Conservation (phyloP, 345 rosid genomes). For the Populus deltoides region DNA sequence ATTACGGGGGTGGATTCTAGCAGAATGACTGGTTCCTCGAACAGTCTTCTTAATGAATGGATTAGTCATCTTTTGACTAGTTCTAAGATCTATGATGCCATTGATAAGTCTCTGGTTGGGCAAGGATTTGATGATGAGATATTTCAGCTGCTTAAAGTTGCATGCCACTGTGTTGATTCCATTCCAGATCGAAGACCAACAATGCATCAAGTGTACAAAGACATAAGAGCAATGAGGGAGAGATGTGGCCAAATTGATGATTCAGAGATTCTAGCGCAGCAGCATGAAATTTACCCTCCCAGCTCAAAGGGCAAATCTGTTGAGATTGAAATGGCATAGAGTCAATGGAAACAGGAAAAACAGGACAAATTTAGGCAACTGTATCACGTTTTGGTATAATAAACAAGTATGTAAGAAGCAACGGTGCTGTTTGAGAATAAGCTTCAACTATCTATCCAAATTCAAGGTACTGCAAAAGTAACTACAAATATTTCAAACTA, state of each 20-base stretch:
- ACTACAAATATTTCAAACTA: no score
- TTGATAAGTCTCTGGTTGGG: conserved; percentile 14
- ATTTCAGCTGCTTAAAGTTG: conserved; percentile 11
- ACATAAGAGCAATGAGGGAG: neutral
- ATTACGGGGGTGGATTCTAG: conserved; percentile 24
- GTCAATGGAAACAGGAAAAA: no score
- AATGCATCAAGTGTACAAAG: conserved; percentile 22
- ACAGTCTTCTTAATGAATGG: conserved; percentile 11
- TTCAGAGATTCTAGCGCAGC: neutral
- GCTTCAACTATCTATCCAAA: no score
- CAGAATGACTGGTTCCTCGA: conserved; percentile 7
- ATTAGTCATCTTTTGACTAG: neutral
- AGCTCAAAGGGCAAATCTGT: no score
- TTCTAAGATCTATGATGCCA: neutral
- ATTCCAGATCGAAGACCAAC: conserved; percentile 19
- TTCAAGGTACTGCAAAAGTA: no score
- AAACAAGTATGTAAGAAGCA: no score
- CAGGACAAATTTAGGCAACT: no score
- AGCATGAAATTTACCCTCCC: no score
- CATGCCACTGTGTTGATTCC: conserved; percentile 16
- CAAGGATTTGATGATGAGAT: conserved; percentile 24
- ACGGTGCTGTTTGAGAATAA: no score
- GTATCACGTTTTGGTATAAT: no score
- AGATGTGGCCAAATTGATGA: neutral
- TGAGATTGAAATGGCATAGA: no score